These are phyloP conservation scores for Auriculariales sp. DNA, from an alignment of 768 basidiomycete species.

Conservation along the genomic window DNA sequence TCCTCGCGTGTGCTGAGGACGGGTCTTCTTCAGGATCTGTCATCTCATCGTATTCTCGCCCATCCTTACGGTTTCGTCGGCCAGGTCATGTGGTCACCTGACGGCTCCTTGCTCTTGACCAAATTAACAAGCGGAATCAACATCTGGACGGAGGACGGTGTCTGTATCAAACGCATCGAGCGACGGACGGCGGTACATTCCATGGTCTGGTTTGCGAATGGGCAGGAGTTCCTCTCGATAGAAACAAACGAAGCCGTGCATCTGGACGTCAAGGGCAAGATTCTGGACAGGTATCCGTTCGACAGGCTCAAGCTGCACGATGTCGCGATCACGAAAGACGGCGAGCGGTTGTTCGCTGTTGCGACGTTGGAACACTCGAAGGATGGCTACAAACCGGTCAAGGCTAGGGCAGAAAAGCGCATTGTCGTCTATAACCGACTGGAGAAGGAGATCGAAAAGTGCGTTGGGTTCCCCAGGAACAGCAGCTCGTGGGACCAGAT, in stretches of 20 bases:
- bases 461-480: constrained; percentile 9
- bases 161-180: constrained; percentile 51
- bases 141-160: constrained; percentile 51
- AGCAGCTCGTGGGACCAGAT: neutral
- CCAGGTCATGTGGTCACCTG: constrained; percentile 68
- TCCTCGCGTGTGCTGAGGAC: constrained; percentile 18
- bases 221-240: constrained; percentile 56
- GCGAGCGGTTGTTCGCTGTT: constrained; percentile 47
- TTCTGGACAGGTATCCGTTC: constrained; percentile 43
- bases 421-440: constrained; percentile 58
- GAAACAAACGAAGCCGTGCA: constrained; percentile 35
- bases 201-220: constrained; percentile 52
- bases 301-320: constrained; percentile 52
- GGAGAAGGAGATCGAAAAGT: constrained; percentile 52
- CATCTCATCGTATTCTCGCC: constrained; percentile 46
- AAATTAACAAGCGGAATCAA: constrained; percentile 52
- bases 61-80: constrained; percentile 61
- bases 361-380: constrained; percentile 49
- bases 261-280: constrained; percentile 30
- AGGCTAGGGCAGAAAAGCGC: constrained; percentile 54
- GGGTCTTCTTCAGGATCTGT: constrained; percentile 35
- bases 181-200: constrained; percentile 41
- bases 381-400: constrained; percentile 50
- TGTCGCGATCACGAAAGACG: constrained; percentile 54
- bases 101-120: constrained; percentile 45